phyloP scores from a whole-genome alignment of 1,139 yeast species.

The Debaryomyces sp. region DNA sequence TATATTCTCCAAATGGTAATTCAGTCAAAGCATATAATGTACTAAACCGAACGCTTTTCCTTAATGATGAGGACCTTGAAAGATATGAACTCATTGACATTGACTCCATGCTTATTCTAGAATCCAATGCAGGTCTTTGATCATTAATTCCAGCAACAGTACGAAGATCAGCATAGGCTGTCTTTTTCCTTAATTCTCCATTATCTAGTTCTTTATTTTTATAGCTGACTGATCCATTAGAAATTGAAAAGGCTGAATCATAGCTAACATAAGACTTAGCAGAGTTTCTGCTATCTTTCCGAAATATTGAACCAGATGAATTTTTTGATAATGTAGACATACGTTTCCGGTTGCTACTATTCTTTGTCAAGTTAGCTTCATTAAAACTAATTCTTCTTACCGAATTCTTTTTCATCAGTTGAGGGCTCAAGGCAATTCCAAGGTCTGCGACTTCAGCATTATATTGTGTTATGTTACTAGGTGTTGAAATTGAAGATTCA shows the following conservation, averaged over 20 bases:
- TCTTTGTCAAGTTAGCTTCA: slow-evolving; percentile 18
- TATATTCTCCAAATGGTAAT: slow-evolving; percentile 37
- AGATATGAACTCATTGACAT: slow-evolving; percentile 25
- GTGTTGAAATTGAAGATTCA: slow-evolving; percentile 39
- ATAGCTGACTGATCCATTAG: slow-evolving; percentile 25
- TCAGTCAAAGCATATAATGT: slow-evolving; percentile 46
- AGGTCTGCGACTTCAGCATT: slow-evolving; percentile 48
- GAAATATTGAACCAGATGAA: slow-evolving; percentile 31
- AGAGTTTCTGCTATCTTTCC: slow-evolving; percentile 32
- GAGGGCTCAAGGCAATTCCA: slow-evolving; percentile 50
- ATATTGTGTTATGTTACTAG: slow-evolving; percentile 45
- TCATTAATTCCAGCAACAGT: slow-evolving; percentile 23
- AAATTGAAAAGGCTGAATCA: slow-evolving; percentile 54
- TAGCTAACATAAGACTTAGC: slow-evolving; percentile 55
- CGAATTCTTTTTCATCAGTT: slow-evolving; percentile 25
- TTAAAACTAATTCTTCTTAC: slow-evolving; percentile 31
- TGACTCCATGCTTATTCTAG: slow-evolving; percentile 24
- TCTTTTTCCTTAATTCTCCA: slow-evolving; percentile 37
- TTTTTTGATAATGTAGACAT: slow-evolving; percentile 24
- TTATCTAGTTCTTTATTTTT: slow-evolving; percentile 17
- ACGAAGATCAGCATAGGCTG: slow-evolving; percentile 41
- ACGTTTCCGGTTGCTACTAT: slow-evolving; percentile 16
- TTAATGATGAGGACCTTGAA: slow-evolving; percentile 28
- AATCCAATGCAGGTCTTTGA: slow-evolving; percentile 24
- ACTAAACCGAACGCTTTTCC: slow-evolving; percentile 40